Evolutionary conservation across 768 basidiomycete genomes (phyloP).

Genomic region (Xanthoconium stramineum): DNA sequence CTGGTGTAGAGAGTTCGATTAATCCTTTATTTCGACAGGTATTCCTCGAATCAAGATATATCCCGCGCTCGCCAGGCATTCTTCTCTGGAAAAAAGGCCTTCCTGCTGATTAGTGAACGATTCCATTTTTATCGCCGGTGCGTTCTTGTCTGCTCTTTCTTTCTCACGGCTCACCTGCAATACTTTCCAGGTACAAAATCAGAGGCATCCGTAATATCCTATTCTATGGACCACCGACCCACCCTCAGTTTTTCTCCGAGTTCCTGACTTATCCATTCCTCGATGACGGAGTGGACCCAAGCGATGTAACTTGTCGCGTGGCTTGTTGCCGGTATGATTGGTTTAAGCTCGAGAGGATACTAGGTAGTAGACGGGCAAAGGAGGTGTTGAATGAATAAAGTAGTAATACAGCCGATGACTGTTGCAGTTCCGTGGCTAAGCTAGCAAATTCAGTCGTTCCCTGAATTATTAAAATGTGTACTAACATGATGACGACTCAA

Average conservation of each 20-base stretch:
- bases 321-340: slow-evolving; percentile 89
- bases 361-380: slow-evolving; percentile 25
- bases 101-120: slow-evolving; percentile 92
- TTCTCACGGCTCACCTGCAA: neutral
- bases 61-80: slow-evolving; percentile 91
- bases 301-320: slow-evolving; percentile 79
- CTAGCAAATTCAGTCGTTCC: no score
- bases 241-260: slow-evolving; percentile 90
- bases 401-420: neutral
- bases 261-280: slow-evolving; percentile 88
- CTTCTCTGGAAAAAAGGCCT: slow-evolving; percentile 81
- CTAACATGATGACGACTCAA: no score
- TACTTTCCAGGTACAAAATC: slow-evolving; percentile 73
- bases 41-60: slow-evolving; percentile 92
- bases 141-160: slow-evolving; percentile 10
- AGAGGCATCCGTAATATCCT: slow-evolving; percentile 89
- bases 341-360: slow-evolving; percentile 81
- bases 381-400: slow-evolving; percentile 12
- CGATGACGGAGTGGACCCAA: slow-evolving; percentile 80
- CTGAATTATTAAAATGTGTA: no score
- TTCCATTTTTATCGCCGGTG: slow-evolving; percentile 96
- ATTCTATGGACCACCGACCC: slow-evolving; percentile 90
- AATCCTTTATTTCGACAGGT: slow-evolving; percentile 43
- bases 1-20: neutral
- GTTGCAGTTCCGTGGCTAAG: no score